Evolutionary conservation across 1,139 yeast genomes (phyloP).

Genomic region (Sugiyamaella neomexicana): DNA sequence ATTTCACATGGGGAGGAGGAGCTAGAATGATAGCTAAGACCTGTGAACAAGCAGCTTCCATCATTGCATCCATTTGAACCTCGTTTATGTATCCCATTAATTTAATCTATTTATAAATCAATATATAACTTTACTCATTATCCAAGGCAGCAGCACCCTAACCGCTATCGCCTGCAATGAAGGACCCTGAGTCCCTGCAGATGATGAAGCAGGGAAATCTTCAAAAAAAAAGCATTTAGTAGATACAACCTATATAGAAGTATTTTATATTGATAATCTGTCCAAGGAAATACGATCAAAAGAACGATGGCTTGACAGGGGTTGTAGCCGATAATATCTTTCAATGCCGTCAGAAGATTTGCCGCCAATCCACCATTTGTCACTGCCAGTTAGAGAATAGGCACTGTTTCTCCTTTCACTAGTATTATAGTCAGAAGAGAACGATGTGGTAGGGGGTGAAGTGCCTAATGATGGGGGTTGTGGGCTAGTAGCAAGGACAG

Average conservation of each 20-base stretch:
- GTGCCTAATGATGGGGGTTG: slow-evolving; percentile 5
- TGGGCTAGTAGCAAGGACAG: slow-evolving; percentile 7
- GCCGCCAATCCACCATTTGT: slow-evolving; percentile 41
- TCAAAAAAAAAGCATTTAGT: too few relatives aligned
- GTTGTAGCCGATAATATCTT: slow-evolving; percentile 35
- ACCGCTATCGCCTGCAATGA: too few relatives aligned
- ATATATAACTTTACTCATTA: too few relatives aligned
- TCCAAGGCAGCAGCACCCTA: too few relatives aligned
- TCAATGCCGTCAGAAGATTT: slow-evolving; percentile 37
- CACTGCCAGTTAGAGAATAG: slow-evolving; percentile 24
- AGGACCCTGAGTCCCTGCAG: too few relatives aligned
- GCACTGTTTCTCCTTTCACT: slow-evolving; percentile 27
- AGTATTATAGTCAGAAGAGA: slow-evolving; percentile 12
- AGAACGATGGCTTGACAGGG: slow-evolving; percentile 32
- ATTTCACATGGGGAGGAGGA: slow-evolving; percentile 11
- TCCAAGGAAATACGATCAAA: slow-evolving; percentile 37
- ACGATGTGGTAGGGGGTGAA: slow-evolving; percentile 9
- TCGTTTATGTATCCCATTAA: not conserved
- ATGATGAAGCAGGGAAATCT: too few relatives aligned
- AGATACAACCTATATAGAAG: too few relatives aligned
- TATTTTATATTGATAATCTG: slow-evolving; percentile 31
- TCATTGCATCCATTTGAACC: slow-evolving; percentile 3
- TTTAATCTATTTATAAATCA: too few relatives aligned
- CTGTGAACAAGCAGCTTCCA: slow-evolving; percentile 11
- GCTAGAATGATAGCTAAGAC: slow-evolving; percentile 6